Conservation (phyloP, 306 rosid genomes). For the Betula pendula region DNA sequence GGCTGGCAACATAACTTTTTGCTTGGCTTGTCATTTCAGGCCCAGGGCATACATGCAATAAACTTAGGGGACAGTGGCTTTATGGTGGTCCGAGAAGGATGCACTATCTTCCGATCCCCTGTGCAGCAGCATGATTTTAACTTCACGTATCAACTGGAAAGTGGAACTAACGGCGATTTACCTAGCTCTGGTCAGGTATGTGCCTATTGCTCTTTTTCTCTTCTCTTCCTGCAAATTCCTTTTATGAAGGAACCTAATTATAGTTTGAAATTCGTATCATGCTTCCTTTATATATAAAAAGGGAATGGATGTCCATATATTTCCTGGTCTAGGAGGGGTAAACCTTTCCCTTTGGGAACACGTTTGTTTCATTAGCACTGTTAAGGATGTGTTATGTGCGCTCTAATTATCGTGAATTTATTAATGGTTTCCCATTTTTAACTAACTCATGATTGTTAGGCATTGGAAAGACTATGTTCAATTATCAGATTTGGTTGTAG, state of each 20-base stretch:
- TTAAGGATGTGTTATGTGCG: neutral
- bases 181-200: conserved; percentile 99
- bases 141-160: conserved; percentile 85
- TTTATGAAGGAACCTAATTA: neutral
- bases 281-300: neutral
- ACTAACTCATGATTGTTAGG: neutral
- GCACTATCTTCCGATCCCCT: conserved; percentile 86
- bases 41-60: conserved; percentile 63
- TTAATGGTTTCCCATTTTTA: neutral
- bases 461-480: conserved; percentile 2
- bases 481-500: neutral
- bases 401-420: neutral
- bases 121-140: conserved; percentile 99
- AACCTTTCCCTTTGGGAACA: neutral
- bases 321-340: neutral
- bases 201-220: conserved; percentile 4
- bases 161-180: conserved; percentile 76
- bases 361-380: neutral
- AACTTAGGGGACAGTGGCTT: conserved; percentile 98
- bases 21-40: conserved; percentile 48
- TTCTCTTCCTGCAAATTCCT: neutral
- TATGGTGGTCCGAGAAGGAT: conserved; percentile 92
- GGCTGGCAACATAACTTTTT: conserved; percentile 21
- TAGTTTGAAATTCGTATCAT: neutral
- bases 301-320: neutral